Percentiles rank a stretch among this genome's conserved stretches.
These are phyloP conservation scores for Ceratocystis papillata DNA, from an alignment of 2,329 filamentous ascomycete genomes.

Conservation along the genomic window DNA sequence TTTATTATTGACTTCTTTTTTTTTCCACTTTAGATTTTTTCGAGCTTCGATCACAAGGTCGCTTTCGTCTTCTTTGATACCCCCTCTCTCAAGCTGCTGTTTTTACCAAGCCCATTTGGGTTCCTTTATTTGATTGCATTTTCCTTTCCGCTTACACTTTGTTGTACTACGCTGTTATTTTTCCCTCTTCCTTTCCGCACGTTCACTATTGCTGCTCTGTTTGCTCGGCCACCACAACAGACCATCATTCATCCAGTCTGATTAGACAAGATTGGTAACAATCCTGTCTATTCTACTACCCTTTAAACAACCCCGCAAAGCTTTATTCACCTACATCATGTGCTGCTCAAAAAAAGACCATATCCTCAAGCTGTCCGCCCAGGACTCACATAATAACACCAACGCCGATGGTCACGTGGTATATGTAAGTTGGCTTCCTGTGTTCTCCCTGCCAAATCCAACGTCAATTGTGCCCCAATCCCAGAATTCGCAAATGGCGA, in stretches of 20 bases:
- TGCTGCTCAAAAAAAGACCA: not conserved
- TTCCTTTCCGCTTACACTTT: not conserved
- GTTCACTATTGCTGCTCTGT: not conserved
- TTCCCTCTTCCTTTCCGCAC: not conserved
- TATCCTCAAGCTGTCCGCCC: not conserved
- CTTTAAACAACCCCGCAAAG: no score
- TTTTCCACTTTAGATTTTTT: not conserved
- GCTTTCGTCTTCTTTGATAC: not conserved
- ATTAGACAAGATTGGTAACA: not conserved
- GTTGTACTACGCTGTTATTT: not conserved
- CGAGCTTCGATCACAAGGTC: not conserved
- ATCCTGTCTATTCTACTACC: not conserved
- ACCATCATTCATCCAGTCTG: not conserved
- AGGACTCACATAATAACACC: not conserved
- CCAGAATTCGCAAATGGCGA: not conserved
- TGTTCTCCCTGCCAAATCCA: not conserved
- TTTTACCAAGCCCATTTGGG: not conserved
- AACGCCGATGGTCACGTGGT: not conserved
- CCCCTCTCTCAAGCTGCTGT: not conserved
- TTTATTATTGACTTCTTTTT: not conserved
- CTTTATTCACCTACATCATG: not conserved
- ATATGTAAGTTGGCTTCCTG: conserved; percentile 7
- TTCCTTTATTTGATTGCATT: not conserved
- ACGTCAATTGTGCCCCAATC: not conserved
- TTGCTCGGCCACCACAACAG: not conserved